Evolutionary conservation across 768 basidiomycete species (phyloP).

Genomic region (Suillus placidus): DNA sequence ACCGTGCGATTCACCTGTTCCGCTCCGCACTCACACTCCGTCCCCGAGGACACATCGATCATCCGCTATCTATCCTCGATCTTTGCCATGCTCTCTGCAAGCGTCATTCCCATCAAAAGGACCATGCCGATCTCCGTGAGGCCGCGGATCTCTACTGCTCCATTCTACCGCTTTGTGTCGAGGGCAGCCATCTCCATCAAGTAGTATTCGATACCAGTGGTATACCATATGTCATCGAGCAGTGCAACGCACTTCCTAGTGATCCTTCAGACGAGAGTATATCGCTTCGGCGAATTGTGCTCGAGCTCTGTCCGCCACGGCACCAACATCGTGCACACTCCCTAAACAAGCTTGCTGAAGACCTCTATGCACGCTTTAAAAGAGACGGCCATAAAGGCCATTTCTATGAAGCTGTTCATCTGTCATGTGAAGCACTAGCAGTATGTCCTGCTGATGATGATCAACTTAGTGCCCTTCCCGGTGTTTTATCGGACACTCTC

Average conservation of each 20-base stretch:
- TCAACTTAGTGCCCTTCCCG: not conserved
- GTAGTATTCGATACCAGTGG: not conserved
- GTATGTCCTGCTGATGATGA: not conserved
- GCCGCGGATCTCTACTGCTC: not conserved
- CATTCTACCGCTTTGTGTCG: not conserved
- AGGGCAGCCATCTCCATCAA: not conserved
- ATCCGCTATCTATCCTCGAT: not conserved
- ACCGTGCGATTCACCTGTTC: not conserved
- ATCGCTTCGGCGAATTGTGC: not conserved
- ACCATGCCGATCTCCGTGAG: not conserved
- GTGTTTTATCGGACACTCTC: not conserved
- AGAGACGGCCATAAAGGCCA: not conserved
- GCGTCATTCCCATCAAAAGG: not conserved
- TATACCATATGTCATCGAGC: not conserved
- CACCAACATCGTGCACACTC: not conserved
- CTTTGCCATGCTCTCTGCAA: not conserved
- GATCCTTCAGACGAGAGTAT: constrained; percentile 1
- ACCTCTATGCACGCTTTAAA: not conserved
- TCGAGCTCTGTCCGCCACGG: not conserved
- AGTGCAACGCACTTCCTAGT: not conserved
- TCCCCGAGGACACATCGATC: not conserved
- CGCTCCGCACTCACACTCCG: not conserved
- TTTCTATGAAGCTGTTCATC: not conserved
- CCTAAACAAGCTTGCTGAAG: not conserved
- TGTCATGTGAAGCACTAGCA: not conserved